These are phyloP conservation scores for Ilyonectria destructans DNA, from an alignment of 2,329 filamentous ascomycete species.

Conservation along the genomic window DNA sequence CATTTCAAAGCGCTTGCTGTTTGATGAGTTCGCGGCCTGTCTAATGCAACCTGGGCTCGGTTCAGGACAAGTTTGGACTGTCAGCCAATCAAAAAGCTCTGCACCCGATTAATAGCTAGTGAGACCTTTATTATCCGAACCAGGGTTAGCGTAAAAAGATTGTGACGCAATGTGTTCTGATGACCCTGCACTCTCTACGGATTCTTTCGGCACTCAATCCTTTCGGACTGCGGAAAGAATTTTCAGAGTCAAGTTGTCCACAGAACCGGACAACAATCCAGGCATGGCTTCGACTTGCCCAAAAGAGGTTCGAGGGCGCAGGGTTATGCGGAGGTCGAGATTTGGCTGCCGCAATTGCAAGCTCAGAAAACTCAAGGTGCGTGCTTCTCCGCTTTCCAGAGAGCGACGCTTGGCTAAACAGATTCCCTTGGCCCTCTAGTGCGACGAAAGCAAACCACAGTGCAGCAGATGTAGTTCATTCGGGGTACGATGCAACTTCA, in stretches of 20 bases:
- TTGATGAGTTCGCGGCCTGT: not conserved
- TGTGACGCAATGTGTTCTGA: no score
- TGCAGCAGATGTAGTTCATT: conserved; percentile 62
- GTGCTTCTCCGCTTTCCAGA: not conserved
- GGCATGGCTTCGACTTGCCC: conserved; percentile 16
- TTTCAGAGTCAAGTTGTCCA: not conserved
- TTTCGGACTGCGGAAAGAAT: not conserved
- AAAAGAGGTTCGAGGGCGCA: not conserved
- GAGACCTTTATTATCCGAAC: conserved; percentile 28
- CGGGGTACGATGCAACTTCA: conserved; percentile 63
- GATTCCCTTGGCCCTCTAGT: conserved; percentile 51
- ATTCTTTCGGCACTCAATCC: conserved; percentile 8
- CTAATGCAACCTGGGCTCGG: not conserved
- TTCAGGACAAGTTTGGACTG: not conserved
- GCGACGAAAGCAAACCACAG: conserved; percentile 62
- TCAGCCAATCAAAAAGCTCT: conserved; percentile 49
- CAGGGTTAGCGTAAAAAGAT: conserved; percentile 36
- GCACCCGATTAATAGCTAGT: conserved; percentile 49
- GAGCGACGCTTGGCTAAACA: not conserved
- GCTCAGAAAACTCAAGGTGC: conserved; percentile 65
- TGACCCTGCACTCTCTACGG: not conserved
- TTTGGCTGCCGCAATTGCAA: conserved; percentile 68
- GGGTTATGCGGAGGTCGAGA: conserved; percentile 56
- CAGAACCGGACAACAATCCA: not conserved
- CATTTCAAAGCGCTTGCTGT: not conserved